phyloP scores from a whole-genome alignment of 129 eudicot species.

The Lonicera japonica region DNA sequence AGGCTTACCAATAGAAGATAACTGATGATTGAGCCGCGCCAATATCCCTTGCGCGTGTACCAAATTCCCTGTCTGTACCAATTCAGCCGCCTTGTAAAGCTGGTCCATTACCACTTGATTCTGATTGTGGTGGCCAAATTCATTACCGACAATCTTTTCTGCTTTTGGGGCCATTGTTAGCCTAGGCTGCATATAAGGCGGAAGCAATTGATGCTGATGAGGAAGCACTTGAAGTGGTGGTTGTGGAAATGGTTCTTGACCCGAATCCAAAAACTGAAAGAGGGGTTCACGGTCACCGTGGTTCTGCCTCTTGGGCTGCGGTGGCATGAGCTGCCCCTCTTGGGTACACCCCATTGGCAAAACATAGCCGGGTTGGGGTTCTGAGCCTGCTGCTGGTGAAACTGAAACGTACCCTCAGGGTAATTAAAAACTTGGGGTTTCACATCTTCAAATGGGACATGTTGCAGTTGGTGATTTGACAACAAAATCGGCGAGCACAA shows the following conservation, averaged over 20 bases:
- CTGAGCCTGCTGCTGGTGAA: slow-evolving; percentile 30
- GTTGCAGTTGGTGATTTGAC: slow-evolving; percentile 23
- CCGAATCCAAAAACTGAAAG: slow-evolving; percentile 39
- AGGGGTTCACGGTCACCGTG: slow-evolving; percentile 42
- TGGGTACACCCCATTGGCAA: slow-evolving; percentile 35
- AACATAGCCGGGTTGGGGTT: slow-evolving; percentile 42
- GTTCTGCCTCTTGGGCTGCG: slow-evolving; percentile 62
- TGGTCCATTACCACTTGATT: slow-evolving; percentile 68
- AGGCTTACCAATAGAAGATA: slow-evolving; percentile 87
- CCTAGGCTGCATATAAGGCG: slow-evolving; percentile 34
- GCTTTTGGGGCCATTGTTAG: slow-evolving; percentile 27
- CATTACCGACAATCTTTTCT: slow-evolving; percentile 32
- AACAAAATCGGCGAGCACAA: slow-evolving; percentile 19
- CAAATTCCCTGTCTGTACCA: slow-evolving; percentile 64
- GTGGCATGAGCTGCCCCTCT: slow-evolving; percentile 32
- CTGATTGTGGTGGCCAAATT: slow-evolving; percentile 39
- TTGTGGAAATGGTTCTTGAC: slow-evolving; percentile 22
- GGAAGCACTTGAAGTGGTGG: slow-evolving; percentile 18
- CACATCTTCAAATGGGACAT: slow-evolving; percentile 40
- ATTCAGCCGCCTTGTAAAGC: slow-evolving; percentile 78
- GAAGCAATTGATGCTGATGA: slow-evolving; percentile 42
- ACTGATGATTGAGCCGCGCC: slow-evolving; percentile 99
- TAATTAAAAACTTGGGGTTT: slow-evolving; percentile 55
- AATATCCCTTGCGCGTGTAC: slow-evolving; percentile 98
- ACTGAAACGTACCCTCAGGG: slow-evolving; percentile 36